Evolutionary conservation across 768 basidiomycete genomes (phyloP), one percentile per base, ranked within the genome.

Genomic region (Rhizopogon vinicolor): DNA sequence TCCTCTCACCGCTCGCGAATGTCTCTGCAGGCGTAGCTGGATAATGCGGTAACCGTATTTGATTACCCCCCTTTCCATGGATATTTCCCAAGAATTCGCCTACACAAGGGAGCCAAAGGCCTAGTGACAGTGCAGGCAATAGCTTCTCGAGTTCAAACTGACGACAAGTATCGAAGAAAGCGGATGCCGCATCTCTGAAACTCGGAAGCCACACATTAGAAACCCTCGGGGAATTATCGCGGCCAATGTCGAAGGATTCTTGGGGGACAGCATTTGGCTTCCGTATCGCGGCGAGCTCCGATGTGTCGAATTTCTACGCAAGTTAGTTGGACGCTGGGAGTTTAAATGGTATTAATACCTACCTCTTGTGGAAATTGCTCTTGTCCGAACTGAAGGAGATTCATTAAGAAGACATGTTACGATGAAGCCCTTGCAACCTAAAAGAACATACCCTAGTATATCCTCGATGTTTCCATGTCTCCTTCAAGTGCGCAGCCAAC

Each of bases 191-290:
- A 52, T 80, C 75, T 51, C 71, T 77, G 62, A 84, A 83, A 1
- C 78, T 82, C 0, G 82, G 77, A 10, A 79, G 74, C 82, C 83
- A 85, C 37, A 84, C 80, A 58, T 85, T 83, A 2, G 82, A 79
- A 70, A 78, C 75, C n/a, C 41, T 60, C 0, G 63, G 56, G 3
- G 60, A 63, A 44, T 77, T 68, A n/a, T 74, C 68, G 28, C 76
- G 69, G 1, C 81, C 82, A n/a, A 73, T 72, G 55, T 84, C 82
- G 53, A 82, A 83, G 55, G 75, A 80, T 62, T 83, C 82, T 60
- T 81, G 82, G 44, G 77, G 67, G 39, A 70, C 72, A 4, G 73
- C 75, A 19, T 71, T 65, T 33, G 69, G 64, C 22, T 60, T 63
- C 22, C 70, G 68, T 37, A 64, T 63, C 40, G 59, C 57, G 28